Conservation (phyloP, 2,329 filamentous ascomycete genomes). For the Talaromyces sp. region DNA sequence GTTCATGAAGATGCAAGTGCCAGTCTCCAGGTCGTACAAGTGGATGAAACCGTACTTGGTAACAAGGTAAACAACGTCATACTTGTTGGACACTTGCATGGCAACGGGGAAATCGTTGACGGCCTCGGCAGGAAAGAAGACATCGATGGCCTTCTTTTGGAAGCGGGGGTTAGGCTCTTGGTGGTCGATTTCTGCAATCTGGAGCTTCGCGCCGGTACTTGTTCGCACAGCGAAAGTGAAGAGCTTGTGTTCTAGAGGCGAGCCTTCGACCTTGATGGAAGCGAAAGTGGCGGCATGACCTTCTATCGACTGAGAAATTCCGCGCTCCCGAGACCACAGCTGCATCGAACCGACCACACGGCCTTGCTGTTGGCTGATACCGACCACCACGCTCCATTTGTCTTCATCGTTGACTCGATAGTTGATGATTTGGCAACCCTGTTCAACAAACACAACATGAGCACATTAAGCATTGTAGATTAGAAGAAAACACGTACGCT, state of each 20-base stretch:
- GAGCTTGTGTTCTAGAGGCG: constrained; percentile 84
- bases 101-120: constrained; percentile 97
- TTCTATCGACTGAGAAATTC: constrained; percentile 96
- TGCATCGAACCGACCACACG: constrained; percentile 96
- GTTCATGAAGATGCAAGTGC: constrained; percentile 98
- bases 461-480: background rate
- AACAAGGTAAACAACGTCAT: constrained; percentile 93
- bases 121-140: constrained; percentile 95
- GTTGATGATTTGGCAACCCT: constrained; percentile 99
- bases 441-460: constrained; percentile 10
- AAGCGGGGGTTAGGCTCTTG: constrained; percentile 83
- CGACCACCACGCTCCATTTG: constrained; percentile 98
- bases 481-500: constrained; percentile 53
- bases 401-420: constrained; percentile 93
- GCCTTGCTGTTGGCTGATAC: constrained; percentile 88
- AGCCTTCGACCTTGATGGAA: constrained; percentile 81
- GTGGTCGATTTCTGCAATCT: constrained; percentile 97
- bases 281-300: constrained; percentile 95
- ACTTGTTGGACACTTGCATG: constrained; percentile 94
- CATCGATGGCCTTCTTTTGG: constrained; percentile 92
- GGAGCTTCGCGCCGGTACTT: constrained; percentile 84
- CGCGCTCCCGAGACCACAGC: constrained; percentile 90
- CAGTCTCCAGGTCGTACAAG: constrained; percentile 94
- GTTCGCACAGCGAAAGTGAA: constrained; percentile 96
- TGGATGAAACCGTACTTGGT: constrained; percentile 99